Evolutionary conservation across 1,139 yeast genomes (phyloP).

Genomic region (Meyerozyma athensensis): DNA sequence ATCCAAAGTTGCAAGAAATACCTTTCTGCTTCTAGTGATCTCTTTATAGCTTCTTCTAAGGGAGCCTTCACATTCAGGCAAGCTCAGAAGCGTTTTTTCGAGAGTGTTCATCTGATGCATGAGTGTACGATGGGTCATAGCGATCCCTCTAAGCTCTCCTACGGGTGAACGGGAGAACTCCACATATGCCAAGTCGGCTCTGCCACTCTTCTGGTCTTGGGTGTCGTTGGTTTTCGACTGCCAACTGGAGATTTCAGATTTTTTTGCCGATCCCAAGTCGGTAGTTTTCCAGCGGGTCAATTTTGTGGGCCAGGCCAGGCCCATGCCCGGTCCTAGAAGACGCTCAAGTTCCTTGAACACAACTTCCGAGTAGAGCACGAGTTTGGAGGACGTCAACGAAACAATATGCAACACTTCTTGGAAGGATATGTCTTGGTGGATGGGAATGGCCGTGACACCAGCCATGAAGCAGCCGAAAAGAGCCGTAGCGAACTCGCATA

Average conservation of each 20-base stretch:
- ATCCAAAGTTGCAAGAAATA: constrained; percentile 71
- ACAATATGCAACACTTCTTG: constrained; percentile 70
- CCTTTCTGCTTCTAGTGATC: constrained; percentile 26
- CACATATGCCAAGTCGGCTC: constrained; percentile 76
- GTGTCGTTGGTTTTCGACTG: constrained; percentile 19
- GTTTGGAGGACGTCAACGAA: constrained; percentile 68
- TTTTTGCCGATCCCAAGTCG: constrained; percentile 71
- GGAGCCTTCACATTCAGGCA: constrained; percentile 46
- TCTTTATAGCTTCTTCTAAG: constrained; percentile 30
- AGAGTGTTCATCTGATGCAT: constrained; percentile 83
- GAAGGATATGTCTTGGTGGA: constrained; percentile 66
- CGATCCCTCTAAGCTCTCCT: constrained; percentile 91
- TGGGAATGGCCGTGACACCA: constrained; percentile 92
- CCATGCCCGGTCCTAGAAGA: constrained; percentile 33
- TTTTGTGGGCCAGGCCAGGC: constrained; percentile 40
- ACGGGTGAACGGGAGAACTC: constrained; percentile 89
- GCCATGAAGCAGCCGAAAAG: constrained; percentile 89
- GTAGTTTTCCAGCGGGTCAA: constrained; percentile 77
- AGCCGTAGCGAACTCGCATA: constrained; percentile 81
- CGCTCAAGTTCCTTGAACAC: constrained; percentile 69
- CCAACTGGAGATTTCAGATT: constrained; percentile 34
- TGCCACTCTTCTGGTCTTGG: constrained; percentile 34
- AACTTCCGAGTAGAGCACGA: constrained; percentile 76
- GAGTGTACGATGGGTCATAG: constrained; percentile 82
- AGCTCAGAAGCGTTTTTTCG: constrained; percentile 61